These are phyloP conservation scores for Phaeosphaeria sp. DNA, from an alignment of 2,329 filamentous ascomycete species.

Conservation along the genomic window DNA sequence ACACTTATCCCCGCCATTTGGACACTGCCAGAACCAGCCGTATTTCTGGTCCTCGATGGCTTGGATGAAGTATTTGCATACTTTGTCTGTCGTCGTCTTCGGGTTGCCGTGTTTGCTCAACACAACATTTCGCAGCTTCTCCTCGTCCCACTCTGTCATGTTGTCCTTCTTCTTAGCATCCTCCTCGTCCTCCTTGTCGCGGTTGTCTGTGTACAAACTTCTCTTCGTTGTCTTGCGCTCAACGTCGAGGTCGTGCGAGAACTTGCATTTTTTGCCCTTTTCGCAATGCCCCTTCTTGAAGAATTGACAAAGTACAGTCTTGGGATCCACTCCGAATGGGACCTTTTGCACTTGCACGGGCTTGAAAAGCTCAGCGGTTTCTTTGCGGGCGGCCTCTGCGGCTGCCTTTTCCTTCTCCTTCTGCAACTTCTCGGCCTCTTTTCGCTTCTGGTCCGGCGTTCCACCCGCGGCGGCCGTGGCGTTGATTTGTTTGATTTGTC, in stretches of 20 bases:
- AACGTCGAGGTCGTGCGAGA: slow-evolving; percentile 86
- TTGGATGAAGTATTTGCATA: slow-evolving; percentile 98
- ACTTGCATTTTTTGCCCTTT: slow-evolving; percentile 94
- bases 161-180: slow-evolving; percentile 88
- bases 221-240: slow-evolving; percentile 94
- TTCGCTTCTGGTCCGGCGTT: slow-evolving; percentile 86
- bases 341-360: slow-evolving; percentile 97
- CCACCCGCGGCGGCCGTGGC: slow-evolving; percentile 69
- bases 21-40: slow-evolving; percentile 98
- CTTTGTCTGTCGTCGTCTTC: slow-evolving; percentile 93
- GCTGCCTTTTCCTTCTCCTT: slow-evolving; percentile 90
- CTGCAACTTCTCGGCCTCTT: slow-evolving; percentile 67
- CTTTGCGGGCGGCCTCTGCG: slow-evolving; percentile 81
- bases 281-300: slow-evolving; percentile 98
- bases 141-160: slow-evolving; percentile 97
- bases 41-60: slow-evolving; percentile 99
- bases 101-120: slow-evolving; percentile 98
- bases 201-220: slow-evolving; percentile 85
- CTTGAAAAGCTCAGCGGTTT: slow-evolving; percentile 83
- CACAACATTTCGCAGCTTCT: slow-evolving; percentile 89
- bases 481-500: slow-evolving; percentile 81
- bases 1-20: slow-evolving; percentile 95
- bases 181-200: slow-evolving; percentile 73
- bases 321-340: slow-evolving; percentile 95
- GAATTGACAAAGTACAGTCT: slow-evolving; percentile 95